Percentiles rank a stretch among this genome's conserved stretches.
Conservation (phyloP, 495 filamentous ascomycete genomes). For the Penicillium cinerascens region DNA sequence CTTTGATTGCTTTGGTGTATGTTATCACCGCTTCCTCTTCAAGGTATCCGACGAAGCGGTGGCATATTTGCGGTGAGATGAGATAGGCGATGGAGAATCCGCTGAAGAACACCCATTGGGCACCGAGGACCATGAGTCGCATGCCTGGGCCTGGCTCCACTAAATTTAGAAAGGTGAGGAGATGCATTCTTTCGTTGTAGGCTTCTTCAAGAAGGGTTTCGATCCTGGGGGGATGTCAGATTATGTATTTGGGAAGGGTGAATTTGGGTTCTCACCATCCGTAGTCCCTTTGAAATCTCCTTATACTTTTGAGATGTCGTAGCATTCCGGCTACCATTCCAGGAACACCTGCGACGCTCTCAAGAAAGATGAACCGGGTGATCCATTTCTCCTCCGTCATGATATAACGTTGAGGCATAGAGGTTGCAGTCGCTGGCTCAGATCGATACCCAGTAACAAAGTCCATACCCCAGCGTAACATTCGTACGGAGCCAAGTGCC, state of each 20-base stretch:
- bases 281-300: constrained; percentile 75
- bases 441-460: constrained; percentile 57
- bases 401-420: constrained; percentile 22
- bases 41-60: constrained; percentile 92
- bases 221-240: constrained; percentile 30
- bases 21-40: constrained; percentile 95
- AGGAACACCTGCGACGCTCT: constrained; percentile 82
- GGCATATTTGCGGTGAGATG: constrained; percentile 78
- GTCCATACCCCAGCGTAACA: constrained; percentile 57
- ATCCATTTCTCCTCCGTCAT: constrained; percentile 71
- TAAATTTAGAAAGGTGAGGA: constrained; percentile 88
- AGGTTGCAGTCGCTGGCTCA: constrained; percentile 41
- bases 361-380: constrained; percentile 77
- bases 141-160: constrained; percentile 81
- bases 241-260: not conserved
- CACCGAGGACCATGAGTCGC: constrained; percentile 74
- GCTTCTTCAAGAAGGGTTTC: constrained; percentile 89
- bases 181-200: constrained; percentile 93
- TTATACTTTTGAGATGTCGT: constrained; percentile 70
- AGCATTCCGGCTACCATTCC: constrained; percentile 90
- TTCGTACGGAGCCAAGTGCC: constrained; percentile 51
- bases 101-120: constrained; percentile 87
- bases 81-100: constrained; percentile 84
- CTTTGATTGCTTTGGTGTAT: constrained; percentile 77
- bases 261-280: constrained; percentile 59